Conservation (phyloP, 129 eudicot genomes). For the Tanacetum coccineum region DNA sequence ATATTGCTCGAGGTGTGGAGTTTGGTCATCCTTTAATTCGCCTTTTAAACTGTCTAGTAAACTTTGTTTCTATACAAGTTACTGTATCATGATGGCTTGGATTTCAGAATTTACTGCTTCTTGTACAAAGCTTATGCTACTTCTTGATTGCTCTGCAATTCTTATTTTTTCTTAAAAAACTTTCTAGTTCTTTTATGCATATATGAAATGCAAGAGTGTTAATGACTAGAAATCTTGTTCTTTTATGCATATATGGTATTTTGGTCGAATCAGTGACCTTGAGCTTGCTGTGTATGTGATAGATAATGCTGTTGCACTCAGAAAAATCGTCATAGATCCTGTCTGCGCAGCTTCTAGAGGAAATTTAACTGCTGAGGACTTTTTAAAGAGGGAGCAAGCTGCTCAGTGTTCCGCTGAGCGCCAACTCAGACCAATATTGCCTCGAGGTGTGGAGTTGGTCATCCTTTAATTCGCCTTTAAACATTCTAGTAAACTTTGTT, state of each 20-base stretch:
- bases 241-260: too few species aligned
- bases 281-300: conserved; percentile 5
- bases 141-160: too few species aligned
- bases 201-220: too few species aligned
- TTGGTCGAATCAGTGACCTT: conserved; percentile 16
- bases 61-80: too few species aligned
- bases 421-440: not conserved
- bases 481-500: not conserved
- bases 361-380: not conserved
- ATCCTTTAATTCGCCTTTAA: not conserved
- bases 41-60: not conserved
- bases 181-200: too few species aligned
- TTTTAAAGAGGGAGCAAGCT: not conserved
- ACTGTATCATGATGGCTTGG: too few species aligned
- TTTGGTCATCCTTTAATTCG: not conserved
- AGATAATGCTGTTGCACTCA: conserved; percentile 1
- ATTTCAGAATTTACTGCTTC: too few species aligned
- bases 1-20: not conserved
- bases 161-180: too few species aligned
- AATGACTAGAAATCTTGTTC: too few species aligned
- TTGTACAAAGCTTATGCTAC: too few species aligned
- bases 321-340: conserved; percentile 7
- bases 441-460: not conserved
- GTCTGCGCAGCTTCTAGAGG: not conserved
- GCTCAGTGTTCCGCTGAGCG: not conserved